Percentiles rank a stretch among this genome's conserved stretches.
Conservation (phyloP, 768 basidiomycete genomes). For the Tulasnella sp. region DNA sequence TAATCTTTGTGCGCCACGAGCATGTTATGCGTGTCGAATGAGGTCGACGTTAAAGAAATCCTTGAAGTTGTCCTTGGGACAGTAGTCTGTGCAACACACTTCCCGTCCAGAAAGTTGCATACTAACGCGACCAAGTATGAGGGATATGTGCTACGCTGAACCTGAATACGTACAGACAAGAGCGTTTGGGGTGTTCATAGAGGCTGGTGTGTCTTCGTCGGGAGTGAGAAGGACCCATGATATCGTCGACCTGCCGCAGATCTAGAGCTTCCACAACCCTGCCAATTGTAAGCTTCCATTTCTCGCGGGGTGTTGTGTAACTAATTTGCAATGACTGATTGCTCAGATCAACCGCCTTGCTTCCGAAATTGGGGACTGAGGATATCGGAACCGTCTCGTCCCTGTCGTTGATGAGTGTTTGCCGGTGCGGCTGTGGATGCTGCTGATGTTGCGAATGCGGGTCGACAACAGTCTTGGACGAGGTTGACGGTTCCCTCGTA, state of each 20-base stretch:
- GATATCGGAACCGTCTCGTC: too few species aligned
- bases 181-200: neutral
- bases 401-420: too few species aligned
- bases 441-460: conserved; percentile 9
- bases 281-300: too few species aligned
- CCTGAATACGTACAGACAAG: neutral
- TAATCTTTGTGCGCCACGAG: neutral
- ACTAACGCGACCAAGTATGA: neutral
- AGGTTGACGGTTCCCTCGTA: neutral
- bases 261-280: too few species aligned
- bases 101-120: neutral
- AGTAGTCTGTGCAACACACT: neutral
- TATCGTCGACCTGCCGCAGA: too few species aligned
- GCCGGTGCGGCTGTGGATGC: conserved; percentile 4
- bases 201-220: neutral
- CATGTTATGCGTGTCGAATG: neutral
- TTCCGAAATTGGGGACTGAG: too few species aligned
- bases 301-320: too few species aligned
- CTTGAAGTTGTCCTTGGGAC: neutral
- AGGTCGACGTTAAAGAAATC: neutral
- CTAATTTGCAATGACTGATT: too few species aligned
- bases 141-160: neutral
- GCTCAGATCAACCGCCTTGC: too few species aligned
- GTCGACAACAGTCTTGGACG: conserved; percentile 5
- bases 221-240: neutral